Conservation (phyloP, 352 stramenopile genomes). For the Blastocystis sp. region DNA sequence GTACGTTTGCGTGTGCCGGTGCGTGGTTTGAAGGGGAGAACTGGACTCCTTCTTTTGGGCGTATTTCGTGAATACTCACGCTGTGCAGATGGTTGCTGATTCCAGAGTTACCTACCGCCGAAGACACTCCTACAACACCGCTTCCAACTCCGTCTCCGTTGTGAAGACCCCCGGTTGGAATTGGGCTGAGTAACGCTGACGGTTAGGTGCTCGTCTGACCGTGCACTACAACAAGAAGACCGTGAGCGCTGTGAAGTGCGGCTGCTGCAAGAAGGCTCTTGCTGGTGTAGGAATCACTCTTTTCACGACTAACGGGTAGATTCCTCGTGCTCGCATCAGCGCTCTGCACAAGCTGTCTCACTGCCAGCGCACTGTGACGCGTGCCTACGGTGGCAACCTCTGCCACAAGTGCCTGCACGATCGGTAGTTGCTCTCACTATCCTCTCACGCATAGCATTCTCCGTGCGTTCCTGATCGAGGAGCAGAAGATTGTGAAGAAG, state of each 20-base stretch:
- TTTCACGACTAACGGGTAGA: conserved; percentile 18
- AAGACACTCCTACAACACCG: conserved; percentile 95
- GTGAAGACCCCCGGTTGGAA: conserved; percentile 92
- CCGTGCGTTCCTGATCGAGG: conserved; percentile 97
- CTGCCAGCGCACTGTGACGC: conserved; percentile 90
- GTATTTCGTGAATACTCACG: neutral
- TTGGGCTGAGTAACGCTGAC: conserved; percentile 22
- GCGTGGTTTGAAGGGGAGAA: neutral
- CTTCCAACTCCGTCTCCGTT: conserved; percentile 88
- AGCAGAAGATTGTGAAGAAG: conserved; percentile 99
- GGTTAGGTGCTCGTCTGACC: conserved; percentile 85
- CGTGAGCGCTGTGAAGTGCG: conserved; percentile 90
- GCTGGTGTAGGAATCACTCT: conserved; percentile 78
- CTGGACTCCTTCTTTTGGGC: conserved; percentile 24
- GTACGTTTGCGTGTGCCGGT: neutral
- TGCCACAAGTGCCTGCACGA: conserved; percentile 91
- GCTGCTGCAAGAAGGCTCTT: conserved; percentile 91
- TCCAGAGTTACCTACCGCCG: conserved; percentile 90
- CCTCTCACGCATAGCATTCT: conserved; percentile 83
- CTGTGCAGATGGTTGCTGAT: conserved; percentile 86
- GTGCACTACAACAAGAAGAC: conserved; percentile 93
- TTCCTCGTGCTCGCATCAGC: conserved; percentile 76
- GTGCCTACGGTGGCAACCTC: conserved; percentile 92
- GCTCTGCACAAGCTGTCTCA: conserved; percentile 86
- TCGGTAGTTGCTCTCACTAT: conserved; percentile 77